These are phyloP conservation scores for Talaromyces stipitatus DNA, from an alignment of 495 filamentous ascomycete genomes.

Conservation along the genomic window DNA sequence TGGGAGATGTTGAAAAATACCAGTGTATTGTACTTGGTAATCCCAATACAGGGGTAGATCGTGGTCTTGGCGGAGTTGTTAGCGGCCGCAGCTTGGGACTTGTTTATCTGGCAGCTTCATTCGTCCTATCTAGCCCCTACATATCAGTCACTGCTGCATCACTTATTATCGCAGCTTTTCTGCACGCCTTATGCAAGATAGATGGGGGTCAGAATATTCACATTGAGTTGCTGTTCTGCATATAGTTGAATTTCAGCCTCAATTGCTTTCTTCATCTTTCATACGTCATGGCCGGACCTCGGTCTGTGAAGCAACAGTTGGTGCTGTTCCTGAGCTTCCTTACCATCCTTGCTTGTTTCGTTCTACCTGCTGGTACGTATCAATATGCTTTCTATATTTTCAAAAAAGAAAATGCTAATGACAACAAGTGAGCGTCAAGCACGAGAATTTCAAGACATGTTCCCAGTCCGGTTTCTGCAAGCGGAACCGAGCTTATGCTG, in stretches of 20 bases:
- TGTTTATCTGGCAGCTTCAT: slow-evolving; percentile 8
- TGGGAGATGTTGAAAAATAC: not conserved
- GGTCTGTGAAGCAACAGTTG: slow-evolving; percentile 48
- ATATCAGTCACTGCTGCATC: not conserved
- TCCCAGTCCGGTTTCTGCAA: slow-evolving; percentile 92
- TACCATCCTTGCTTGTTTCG: slow-evolving; percentile 32
- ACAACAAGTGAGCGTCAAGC: slow-evolving; percentile 69
- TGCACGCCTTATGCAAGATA: slow-evolving; percentile 1
- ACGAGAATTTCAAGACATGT: slow-evolving; percentile 95
- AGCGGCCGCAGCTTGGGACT: not conserved
- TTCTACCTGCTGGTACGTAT: slow-evolving; percentile 43
- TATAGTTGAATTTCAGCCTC: slow-evolving; percentile 28
- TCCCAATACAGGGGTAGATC: not conserved
- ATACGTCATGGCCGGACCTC: slow-evolving; percentile 31
- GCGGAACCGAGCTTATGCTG: slow-evolving; percentile 84
- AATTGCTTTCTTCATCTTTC: slow-evolving; percentile 13
- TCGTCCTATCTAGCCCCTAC: not conserved
- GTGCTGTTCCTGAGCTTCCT: slow-evolving; percentile 44
- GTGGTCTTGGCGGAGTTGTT: not conserved
- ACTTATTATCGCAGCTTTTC: not conserved
- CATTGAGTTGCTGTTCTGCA: not conserved
- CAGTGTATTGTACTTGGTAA: not conserved
- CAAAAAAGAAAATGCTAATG: not conserved
- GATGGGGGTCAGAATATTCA: slow-evolving; percentile 1
- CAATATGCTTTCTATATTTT: not conserved